Base-by-base conservation (phyloP, 2,329 filamentous ascomycete species). In the Paramyrothecium sp. region DNA sequence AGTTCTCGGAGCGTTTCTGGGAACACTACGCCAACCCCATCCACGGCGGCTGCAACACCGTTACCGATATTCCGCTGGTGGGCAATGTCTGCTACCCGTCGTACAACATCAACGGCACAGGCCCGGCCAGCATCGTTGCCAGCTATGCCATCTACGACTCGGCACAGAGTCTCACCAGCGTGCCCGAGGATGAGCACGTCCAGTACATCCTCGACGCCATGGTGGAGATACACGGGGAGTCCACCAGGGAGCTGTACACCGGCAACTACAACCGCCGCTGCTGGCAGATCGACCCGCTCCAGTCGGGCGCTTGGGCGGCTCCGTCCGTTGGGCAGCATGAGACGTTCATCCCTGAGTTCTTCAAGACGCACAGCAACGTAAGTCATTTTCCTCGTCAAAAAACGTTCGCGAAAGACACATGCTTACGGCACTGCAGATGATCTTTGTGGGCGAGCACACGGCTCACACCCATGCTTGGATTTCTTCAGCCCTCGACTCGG, bases 381-480 rank as follows among this genome's bases (percentile, higher is more conserved):
- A 63, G 73, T 67, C 20, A 7, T 48, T 34, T 23, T 33, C 23
- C 44, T 13, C 47, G 7, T 20, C 26, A 30, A n/a, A 16, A 1
- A 48, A 19, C 23, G 13, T 13, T 53, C 17, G 47, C 5, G 5
- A 44, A 44, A 44, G n/a, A 7, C 38, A 44, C 13, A 16, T 20
- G 19, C 47, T 53, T 20, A 33, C 22, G 51, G 8, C 17, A 30
- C 26, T 16, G 53, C 55, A 81, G 73, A 86, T 87, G n/a, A 84
- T 90, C 34, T 89, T 90, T 58, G 75, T 89, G 7, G 84, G 84
- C 2, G 88, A 91, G 69, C 87, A 90, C 66, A 90, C 88, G 0
- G 84, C 81, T 7, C 89, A 87, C 66, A 91, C 88, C 0, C 88
- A 91, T 65, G 87, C 86, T 1, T 90, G 87, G 87, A 88, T 89